Base-by-base conservation (phyloP, 768 basidiomycete genomes). In the Podaxis sp. region DNA sequence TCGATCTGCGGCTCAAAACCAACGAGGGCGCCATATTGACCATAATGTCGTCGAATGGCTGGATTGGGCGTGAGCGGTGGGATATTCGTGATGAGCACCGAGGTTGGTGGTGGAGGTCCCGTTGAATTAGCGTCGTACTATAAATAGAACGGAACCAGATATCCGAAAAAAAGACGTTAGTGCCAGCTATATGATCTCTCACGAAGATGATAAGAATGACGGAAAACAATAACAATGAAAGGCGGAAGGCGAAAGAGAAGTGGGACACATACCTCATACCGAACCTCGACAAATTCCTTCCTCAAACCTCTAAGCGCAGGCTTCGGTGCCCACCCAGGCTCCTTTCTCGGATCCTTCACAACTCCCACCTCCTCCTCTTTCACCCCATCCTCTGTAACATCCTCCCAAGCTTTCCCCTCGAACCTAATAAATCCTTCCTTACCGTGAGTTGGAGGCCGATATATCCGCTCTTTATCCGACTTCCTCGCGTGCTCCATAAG, bases 1-100 rank as follows among this genome's bases (percentile, higher is more conserved):
- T 96, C 90, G 61, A 90, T 83, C 67, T 93, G 90, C 10, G 87
- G 81, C 60, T 95, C 91, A 60, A 92, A 86, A 2, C 85, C 80
- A 5, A 75, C 59, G 59, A 95, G 76, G 14, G 75, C 69, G 1
- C 93, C 95, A 67, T 89, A 79, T 7, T 74, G 62, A 4, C 78
- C 68, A 68, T 96, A 88, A 67, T 89, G 83, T 3, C 82, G 79
- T 23, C 85, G 82, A 56, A 97, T 83, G 40, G 82, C 76, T 36
- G 80, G 74, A 46, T 81, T 82, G 1, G 91, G 83, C 2, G 88
- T 89, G 27, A 97, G 75, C 0, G 87, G 85, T 0, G 88, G 86
- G 50, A 96, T 75, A 59, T 83, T 83, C 25, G 84, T 82, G 48
- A 96, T 74, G 10, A 95, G 81, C 4, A 98, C 84, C 1, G 86